Percentiles rank a stretch among this genome's conserved stretches.
phyloP scores from a whole-genome alignment of 2,329 filamentous ascomycete genomes.

The Kalmusia sp. region DNA sequence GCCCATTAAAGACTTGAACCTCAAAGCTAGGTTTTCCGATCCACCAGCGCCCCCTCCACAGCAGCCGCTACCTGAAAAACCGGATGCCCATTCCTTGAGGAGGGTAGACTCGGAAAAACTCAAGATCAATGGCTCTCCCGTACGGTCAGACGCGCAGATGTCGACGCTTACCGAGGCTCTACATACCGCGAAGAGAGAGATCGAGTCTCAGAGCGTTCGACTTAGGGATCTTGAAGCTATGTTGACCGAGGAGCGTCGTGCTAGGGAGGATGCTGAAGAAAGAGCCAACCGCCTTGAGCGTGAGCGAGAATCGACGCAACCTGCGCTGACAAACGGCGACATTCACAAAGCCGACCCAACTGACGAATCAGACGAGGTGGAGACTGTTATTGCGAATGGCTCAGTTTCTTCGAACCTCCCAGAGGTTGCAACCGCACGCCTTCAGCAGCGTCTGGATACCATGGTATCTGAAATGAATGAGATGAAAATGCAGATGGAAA shows the following conservation, averaged over 20 bases:
- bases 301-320: constrained; percentile 46
- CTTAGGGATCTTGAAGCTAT: constrained; percentile 83
- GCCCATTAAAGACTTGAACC: constrained; percentile 65
- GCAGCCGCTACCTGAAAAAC: constrained; percentile 91
- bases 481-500: constrained; percentile 80
- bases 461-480: constrained; percentile 83
- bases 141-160: constrained; percentile 75
- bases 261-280: constrained; percentile 84
- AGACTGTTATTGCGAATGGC: constrained; percentile 26
- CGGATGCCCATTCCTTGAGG: constrained; percentile 74
- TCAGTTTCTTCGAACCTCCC: constrained; percentile 26
- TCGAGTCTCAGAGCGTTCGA: constrained; percentile 80
- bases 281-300: constrained; percentile 74
- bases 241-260: constrained; percentile 79
- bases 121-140: constrained; percentile 66
- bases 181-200: constrained; percentile 81
- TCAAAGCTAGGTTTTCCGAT: constrained; percentile 86
- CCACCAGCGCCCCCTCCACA: constrained; percentile 93
- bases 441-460: constrained; percentile 75
- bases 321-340: constrained; percentile 26
- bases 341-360: constrained; percentile 17
- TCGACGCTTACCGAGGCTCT: constrained; percentile 84
- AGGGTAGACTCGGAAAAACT: constrained; percentile 78
- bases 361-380: constrained; percentile 20
- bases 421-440: constrained; percentile 53